Evolutionary conservation across 2,329 filamentous ascomycete genomes (phyloP), one percentile per base, ranked within the genome.

Genomic region (Pseudocercospora cruenta): DNA sequence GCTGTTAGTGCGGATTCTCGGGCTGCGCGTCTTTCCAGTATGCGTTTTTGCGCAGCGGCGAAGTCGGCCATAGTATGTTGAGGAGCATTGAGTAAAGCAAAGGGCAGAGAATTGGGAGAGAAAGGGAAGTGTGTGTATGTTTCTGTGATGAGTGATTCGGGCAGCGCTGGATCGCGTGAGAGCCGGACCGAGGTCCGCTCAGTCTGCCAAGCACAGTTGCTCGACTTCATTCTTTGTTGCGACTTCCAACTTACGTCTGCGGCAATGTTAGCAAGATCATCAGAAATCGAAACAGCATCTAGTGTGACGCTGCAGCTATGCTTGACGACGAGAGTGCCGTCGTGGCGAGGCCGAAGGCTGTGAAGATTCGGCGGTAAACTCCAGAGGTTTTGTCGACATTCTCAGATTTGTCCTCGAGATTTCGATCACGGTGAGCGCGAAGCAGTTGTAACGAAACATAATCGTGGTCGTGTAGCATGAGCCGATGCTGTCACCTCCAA

Each of bases 21-120:
- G 69, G 89, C 89, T 77, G 88, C 87, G 75, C 93, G 92, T 74
- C 93, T 91, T 73, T 91, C 90, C 71, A 91, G 86, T 67, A 97
- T 89, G 78, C 94, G 92, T 81, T 91, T 87, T 82, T 97, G 94
- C 71, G 94, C 94, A 78, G 92, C 90, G 79, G 91, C 90, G 81
- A 97, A 97, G 80, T 91, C 91, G 76, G 85, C 70, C 76, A 77
- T 77, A 33, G 28, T 54, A 47, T 54, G 21, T 26, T 6, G 24
- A 2, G n/a, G 51, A 10, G 51, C 51, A 55, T 55, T 31, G 26
- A 26, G 26, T 7, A 10, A 3, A 33, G 26, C 3, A 19, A 19
- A 8, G 24, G 51, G 26, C 5, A 26, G 26, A 24, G 4, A 19
- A n/a, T 16, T 3, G 39, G 14, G 8, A n/a, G 21, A 24, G 1